A percentile compares a stretch with the other conserved stretches of the same genome.
phyloP scores from a whole-genome alignment of 805 yeast species.

The Helenozyma rhizophorensis region DNA sequence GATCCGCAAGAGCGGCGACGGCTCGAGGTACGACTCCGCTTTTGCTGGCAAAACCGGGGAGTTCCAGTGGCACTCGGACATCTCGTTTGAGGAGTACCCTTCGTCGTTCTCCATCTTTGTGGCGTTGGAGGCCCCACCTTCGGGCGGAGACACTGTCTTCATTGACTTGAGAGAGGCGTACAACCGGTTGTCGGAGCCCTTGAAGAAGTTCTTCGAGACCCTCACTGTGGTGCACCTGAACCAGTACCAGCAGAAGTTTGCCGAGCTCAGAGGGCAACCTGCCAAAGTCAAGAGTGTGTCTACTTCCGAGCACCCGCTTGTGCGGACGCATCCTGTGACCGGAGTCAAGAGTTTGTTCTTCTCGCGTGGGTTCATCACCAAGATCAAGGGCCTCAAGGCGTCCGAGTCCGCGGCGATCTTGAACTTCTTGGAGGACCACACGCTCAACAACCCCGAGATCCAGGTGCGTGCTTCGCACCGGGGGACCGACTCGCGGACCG shows the following conservation, averaged over 20 bases:
- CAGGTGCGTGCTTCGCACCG: constrained; percentile 23
- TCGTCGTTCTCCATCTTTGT: constrained; percentile 22
- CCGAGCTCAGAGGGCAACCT: constrained; percentile 10
- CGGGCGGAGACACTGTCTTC: constrained; percentile 27
- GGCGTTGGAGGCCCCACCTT: constrained; percentile 22
- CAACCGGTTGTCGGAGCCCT: constrained; percentile 19
- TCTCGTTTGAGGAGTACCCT: constrained; percentile 23
- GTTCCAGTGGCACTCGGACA: constrained; percentile 23
- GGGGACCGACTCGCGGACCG: constrained; percentile 21
- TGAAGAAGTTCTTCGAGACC: constrained; percentile 19
- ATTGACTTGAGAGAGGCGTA: constrained; percentile 24
- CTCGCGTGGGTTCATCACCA: constrained; percentile 19
- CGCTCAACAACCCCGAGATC: constrained; percentile 20
- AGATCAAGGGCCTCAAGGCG: constrained; percentile 21
- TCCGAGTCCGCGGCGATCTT: constrained; percentile 20
- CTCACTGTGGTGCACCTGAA: constrained; percentile 22
- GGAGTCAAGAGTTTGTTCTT: constrained; percentile 22
- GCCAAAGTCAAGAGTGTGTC: constrained; percentile 18
- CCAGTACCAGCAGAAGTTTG: constrained; percentile 17
- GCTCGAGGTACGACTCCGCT: constrained; percentile 11
- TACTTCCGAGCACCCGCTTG: constrained; percentile 24
- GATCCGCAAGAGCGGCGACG: constrained; percentile 20
- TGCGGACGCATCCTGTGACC: constrained; percentile 27
- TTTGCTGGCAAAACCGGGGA: constrained; percentile 12
- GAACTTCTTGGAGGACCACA: constrained; percentile 20